phyloP scores from a whole-genome alignment of 352 stramenopile species.

The Salisapilia sapeloensis region DNA sequence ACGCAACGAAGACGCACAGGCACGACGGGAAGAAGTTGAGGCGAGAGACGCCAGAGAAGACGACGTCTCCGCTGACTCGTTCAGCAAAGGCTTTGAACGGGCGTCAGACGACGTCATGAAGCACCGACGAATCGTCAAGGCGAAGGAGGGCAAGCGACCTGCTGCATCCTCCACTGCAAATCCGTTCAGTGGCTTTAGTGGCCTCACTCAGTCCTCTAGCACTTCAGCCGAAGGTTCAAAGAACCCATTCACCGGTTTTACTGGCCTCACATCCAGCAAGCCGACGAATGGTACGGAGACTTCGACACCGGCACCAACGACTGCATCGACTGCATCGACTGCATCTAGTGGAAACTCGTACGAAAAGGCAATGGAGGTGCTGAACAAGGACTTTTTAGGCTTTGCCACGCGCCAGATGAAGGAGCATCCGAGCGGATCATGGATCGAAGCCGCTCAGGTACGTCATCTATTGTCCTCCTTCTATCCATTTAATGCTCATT shows the following conservation, averaged over 20 bases:
- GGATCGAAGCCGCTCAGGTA: constrained; percentile 40
- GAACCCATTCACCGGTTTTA: constrained; percentile 16
- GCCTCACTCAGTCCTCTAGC: no score
- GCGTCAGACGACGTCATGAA: constrained; percentile 48
- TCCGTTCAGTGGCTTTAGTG: constrained; percentile 34
- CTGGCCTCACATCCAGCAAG: constrained; percentile 4
- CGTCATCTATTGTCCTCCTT: not conserved
- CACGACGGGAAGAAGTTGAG: constrained; percentile 76
- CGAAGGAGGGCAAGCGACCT: constrained; percentile 14
- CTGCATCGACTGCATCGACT: not conserved
- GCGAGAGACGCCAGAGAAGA: constrained; percentile 18
- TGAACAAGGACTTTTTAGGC: constrained; percentile 68
- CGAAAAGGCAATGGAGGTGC: constrained; percentile 55
- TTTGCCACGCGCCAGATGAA: constrained; percentile 50
- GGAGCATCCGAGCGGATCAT: constrained; percentile 50
- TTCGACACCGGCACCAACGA: not conserved
- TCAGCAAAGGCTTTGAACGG: constrained; percentile 47
- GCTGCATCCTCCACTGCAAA: constrained; percentile 7
- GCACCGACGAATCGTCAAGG: constrained; percentile 69
- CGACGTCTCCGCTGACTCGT: constrained; percentile 17
- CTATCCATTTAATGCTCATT: not conserved
- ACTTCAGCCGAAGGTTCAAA: no score
- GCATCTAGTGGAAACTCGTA: constrained; percentile 12
- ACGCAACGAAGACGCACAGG: constrained; percentile 70
- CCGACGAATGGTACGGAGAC: not conserved